A percentile compares a stretch with the other conserved stretches of the same genome.
Evolutionary conservation across 768 basidiomycete species (phyloP).

Genomic region (Psilocybe subaeruginosa): DNA sequence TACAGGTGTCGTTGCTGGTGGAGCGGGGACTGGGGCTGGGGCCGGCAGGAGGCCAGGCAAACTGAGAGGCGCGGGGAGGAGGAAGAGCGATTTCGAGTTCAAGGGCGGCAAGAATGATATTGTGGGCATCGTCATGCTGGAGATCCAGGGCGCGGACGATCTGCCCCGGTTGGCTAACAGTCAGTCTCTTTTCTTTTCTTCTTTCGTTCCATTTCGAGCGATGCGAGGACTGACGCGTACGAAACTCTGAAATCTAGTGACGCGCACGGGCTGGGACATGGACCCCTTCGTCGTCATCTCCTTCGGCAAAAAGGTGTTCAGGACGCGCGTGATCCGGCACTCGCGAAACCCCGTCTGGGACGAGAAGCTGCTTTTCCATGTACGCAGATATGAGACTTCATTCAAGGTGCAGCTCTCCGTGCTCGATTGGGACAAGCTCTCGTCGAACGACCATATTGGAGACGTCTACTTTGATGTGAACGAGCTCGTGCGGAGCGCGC

Average conservation of each 20-base stretch:
- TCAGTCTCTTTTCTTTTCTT: no score
- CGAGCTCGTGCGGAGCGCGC: slow-evolving; percentile 68
- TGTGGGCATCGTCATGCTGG: slow-evolving; percentile 93
- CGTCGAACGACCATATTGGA: slow-evolving; percentile 88
- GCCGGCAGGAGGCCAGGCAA: neutral
- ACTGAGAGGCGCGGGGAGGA: slow-evolving; percentile 13
- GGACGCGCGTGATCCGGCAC: slow-evolving; percentile 88
- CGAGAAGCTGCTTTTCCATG: slow-evolving; percentile 95
- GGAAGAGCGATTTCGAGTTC: slow-evolving; percentile 19
- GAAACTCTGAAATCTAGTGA: no score
- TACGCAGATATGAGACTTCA: slow-evolving; percentile 80
- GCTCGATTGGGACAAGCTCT: slow-evolving; percentile 96
- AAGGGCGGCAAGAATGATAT: slow-evolving; percentile 69
- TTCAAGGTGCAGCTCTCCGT: slow-evolving; percentile 83
- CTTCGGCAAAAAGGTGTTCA: slow-evolving; percentile 93
- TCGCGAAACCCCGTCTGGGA: slow-evolving; percentile 29
- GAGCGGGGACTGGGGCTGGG: neutral
- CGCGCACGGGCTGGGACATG: slow-evolving; percentile 92
- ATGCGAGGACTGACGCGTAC: no score
- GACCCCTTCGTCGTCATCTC: slow-evolving; percentile 96
- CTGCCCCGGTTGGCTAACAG: slow-evolving; percentile 87
- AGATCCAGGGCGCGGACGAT: slow-evolving; percentile 83
- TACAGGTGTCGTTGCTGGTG: neutral
- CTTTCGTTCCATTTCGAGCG: no score
- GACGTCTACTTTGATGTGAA: slow-evolving; percentile 73